Conservation (phyloP, 768 basidiomycete species). For the Asterophora lycoperdoides region DNA sequence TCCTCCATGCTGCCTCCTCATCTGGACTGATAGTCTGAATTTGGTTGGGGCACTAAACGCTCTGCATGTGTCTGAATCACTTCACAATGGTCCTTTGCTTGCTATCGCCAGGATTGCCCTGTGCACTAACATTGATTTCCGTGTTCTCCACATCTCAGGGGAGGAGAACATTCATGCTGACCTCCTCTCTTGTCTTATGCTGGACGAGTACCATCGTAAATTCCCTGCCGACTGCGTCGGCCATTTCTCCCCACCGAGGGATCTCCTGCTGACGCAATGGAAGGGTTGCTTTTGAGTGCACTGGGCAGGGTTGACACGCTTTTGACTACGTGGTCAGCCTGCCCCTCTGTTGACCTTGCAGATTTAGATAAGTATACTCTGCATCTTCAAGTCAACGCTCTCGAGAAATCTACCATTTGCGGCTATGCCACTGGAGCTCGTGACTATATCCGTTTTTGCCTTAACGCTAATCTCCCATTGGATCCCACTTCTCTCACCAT, state of each 20-base stretch:
- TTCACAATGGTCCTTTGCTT: slow-evolving; percentile 4
- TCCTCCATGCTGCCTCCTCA: slow-evolving; percentile 11
- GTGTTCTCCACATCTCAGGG: slow-evolving; percentile 15
- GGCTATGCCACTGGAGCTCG: slow-evolving; percentile 19
- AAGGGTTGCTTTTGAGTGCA: slow-evolving; percentile 17
- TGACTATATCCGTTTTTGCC: slow-evolving; percentile 21
- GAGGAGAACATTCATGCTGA: slow-evolving; percentile 15
- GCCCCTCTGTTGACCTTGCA: slow-evolving; percentile 10
- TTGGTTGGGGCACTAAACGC: slow-evolving; percentile 12
- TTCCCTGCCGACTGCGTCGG: slow-evolving; percentile 15
- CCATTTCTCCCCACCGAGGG: slow-evolving; percentile 15
- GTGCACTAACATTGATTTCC: slow-evolving; percentile 13
- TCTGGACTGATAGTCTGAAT: slow-evolving; percentile 17
- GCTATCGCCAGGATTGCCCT: slow-evolving; percentile 7
- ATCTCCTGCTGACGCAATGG: slow-evolving; percentile 17
- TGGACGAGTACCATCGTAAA: slow-evolving; percentile 12
- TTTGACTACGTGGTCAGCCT: not conserved
- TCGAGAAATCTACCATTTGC: slow-evolving; percentile 14
- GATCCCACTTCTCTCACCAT: slow-evolving; percentile 18
- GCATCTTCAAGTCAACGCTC: slow-evolving; percentile 18
- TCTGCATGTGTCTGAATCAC: slow-evolving; percentile 7
- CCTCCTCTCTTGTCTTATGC: slow-evolving; percentile 14
- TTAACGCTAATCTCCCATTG: slow-evolving; percentile 10
- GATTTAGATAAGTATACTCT: slow-evolving; percentile 14
- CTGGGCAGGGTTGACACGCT: slow-evolving; percentile 11